Conservation (phyloP, 1,284 basidiomycete genomes). For the Naganishia cerealis region DNA sequence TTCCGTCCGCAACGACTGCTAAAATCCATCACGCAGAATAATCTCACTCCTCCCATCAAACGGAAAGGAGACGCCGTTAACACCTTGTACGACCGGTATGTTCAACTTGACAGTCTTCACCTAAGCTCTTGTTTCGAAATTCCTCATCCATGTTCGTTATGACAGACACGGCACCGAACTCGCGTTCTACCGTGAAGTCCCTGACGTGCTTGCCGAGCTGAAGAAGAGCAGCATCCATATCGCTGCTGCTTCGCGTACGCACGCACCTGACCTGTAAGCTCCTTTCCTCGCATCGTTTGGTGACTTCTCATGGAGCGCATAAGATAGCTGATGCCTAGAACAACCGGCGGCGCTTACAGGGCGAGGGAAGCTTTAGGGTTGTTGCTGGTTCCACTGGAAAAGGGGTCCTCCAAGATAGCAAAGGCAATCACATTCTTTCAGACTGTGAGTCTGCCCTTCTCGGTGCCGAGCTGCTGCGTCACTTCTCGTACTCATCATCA, state of each 20-base stretch:
- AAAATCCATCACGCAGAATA: neutral
- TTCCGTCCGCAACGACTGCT: neutral
- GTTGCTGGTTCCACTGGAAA: conserved; percentile 64
- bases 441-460: conserved; percentile 42
- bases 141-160: neutral
- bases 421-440: conserved; percentile 71
- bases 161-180: conserved; percentile 20
- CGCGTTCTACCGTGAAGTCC: conserved; percentile 19
- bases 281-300: neutral
- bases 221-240: conserved; percentile 61
- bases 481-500: neutral
- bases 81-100: conserved; percentile 27
- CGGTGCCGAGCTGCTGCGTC: neutral
- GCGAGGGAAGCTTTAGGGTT: conserved; percentile 71
- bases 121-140: neutral
- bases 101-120: no score
- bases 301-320: neutral
- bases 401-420: conserved; percentile 54
- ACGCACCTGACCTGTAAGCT: conserved; percentile 68
- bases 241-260: conserved; percentile 74
- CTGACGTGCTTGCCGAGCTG: conserved; percentile 67
- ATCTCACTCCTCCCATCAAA: conserved; percentile 30
- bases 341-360: conserved; percentile 54
- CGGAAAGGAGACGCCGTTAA: conserved; percentile 32
- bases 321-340: neutral